phyloP scores from a whole-genome alignment of 305 asterid genomes.

The Ruellia speciosa region DNA sequence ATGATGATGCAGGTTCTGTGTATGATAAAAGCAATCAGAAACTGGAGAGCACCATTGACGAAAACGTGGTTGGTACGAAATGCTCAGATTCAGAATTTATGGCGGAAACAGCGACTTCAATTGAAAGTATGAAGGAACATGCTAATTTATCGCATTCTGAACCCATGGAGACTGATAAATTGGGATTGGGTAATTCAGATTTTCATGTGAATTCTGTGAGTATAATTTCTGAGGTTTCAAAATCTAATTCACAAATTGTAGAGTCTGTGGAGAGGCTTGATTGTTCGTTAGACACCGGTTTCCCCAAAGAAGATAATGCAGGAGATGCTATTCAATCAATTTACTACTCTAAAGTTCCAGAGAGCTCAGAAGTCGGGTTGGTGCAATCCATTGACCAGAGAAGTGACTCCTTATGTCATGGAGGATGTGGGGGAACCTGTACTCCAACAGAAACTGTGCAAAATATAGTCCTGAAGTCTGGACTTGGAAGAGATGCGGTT shows the following conservation, averaged over 20 bases:
- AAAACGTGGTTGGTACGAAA: constrained; percentile 22
- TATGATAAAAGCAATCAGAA: constrained; percentile 21
- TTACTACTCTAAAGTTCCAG: constrained; percentile 16
- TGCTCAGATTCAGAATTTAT: constrained; percentile 26
- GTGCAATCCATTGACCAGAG: constrained; percentile 20
- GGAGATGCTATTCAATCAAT: constrained; percentile 14
- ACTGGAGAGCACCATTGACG: constrained; percentile 21
- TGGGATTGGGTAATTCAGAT: constrained; percentile 22
- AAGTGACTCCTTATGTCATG: constrained; percentile 11
- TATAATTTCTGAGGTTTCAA: constrained; percentile 24
- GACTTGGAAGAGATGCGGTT: constrained; percentile 19
- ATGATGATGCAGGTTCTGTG: constrained; percentile 16
- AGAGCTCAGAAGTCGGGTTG: constrained; percentile 20
- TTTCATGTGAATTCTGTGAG: constrained; percentile 19
- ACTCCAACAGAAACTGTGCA: constrained; percentile 17
- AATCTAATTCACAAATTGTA: constrained; percentile 23
- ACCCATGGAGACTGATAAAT: constrained; percentile 13
- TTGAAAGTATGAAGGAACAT: constrained; percentile 21
- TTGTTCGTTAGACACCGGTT: constrained; percentile 14
- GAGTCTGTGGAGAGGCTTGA: constrained; percentile 21
- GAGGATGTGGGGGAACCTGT: constrained; percentile 21
- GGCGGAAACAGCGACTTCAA: constrained; percentile 21
- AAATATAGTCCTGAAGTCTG: constrained; percentile 21
- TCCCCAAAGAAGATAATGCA: constrained; percentile 16
- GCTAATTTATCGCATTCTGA: constrained; percentile 19